Evolutionary conservation across 2,329 filamentous ascomycete species (phyloP).

Genomic region (Cytospora schulzeri): DNA sequence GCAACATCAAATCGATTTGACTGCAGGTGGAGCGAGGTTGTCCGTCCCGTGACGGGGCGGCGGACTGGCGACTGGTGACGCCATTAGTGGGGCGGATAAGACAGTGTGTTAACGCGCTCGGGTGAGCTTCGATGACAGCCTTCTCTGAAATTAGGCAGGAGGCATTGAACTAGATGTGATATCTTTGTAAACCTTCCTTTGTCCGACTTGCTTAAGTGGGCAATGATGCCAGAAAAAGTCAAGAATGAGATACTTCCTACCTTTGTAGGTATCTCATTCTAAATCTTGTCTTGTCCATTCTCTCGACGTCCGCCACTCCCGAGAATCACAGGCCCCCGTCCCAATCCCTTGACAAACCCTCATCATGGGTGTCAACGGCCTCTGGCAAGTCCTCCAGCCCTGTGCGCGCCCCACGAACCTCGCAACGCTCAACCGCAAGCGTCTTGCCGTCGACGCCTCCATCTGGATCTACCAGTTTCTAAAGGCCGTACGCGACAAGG

Average conservation of each 20-base stretch:
- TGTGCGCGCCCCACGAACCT: constrained; percentile 95
- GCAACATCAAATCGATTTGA: background rate
- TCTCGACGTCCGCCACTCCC: background rate
- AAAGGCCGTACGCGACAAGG: constrained; percentile 97
- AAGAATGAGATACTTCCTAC: background rate
- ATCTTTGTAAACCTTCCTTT: background rate
- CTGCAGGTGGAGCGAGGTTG: background rate
- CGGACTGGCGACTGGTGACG: constrained; percentile 26
- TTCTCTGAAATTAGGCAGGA: background rate
- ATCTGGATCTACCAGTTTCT: constrained; percentile 99
- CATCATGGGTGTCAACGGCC: constrained; percentile 92
- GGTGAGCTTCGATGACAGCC: background rate
- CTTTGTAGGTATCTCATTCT: background rate
- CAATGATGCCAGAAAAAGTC: background rate
- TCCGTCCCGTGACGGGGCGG: constrained; percentile 28
- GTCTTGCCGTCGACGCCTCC: constrained; percentile 93
- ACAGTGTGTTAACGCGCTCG: constrained; percentile 8
- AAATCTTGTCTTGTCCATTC: background rate
- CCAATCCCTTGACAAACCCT: constrained; percentile 10
- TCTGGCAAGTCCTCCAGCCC: constrained; percentile 95
- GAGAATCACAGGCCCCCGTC: constrained; percentile 13
- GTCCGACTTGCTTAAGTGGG: background rate
- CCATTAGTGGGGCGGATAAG: constrained; percentile 20
- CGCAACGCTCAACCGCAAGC: constrained; percentile 92
- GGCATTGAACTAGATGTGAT: background rate